phyloP scores from a whole-genome alignment of 108 stramenopile genomes.

The Cyclotella sp. region DNA sequence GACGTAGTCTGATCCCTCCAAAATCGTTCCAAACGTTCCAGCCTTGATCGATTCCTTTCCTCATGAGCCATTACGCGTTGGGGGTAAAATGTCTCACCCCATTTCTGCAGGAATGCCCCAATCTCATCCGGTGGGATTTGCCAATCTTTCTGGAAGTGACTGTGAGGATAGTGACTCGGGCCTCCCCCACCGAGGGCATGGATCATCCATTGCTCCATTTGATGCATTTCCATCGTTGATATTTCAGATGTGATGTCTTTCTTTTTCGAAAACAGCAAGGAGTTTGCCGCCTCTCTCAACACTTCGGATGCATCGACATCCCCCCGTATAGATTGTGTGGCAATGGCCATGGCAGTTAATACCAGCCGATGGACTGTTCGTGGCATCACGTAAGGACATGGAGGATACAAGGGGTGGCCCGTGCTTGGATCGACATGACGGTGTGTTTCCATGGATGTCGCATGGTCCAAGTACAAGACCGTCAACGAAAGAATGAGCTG shows the following conservation, averaged over 20 bases:
- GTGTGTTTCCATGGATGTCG: conserved; percentile 23
- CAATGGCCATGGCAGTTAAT: conserved; percentile 33
- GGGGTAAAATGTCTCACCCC: conserved; percentile 48
- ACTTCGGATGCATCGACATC: conserved; percentile 14
- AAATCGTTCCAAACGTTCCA: conserved; percentile 39
- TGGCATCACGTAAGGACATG: conserved; percentile 38
- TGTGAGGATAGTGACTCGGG: conserved; percentile 9
- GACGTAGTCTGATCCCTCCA: conserved; percentile 34
- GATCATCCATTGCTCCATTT: conserved; percentile 51
- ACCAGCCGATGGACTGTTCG: conserved; percentile 46
- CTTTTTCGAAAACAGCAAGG: background rate
- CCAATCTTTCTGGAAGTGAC: conserved; percentile 7
- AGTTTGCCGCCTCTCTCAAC: conserved; percentile 32
- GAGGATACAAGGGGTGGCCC: conserved; percentile 29
- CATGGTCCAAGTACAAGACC: conserved; percentile 37
- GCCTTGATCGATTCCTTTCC: conserved; percentile 27
- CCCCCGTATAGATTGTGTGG: conserved; percentile 25
- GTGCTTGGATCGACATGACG: conserved; percentile 30
- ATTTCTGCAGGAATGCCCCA: conserved; percentile 31
- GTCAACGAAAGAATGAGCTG: conserved; percentile 40
- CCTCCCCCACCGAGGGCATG: conserved; percentile 22
- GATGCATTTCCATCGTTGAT: conserved; percentile 23
- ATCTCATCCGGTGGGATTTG: conserved; percentile 38
- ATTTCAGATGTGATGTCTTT: conserved; percentile 14
- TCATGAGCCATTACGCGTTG: conserved; percentile 31